Evolutionary conservation across 2,329 filamentous ascomycete species (phyloP).

Genomic region (Apiospora arundinis): DNA sequence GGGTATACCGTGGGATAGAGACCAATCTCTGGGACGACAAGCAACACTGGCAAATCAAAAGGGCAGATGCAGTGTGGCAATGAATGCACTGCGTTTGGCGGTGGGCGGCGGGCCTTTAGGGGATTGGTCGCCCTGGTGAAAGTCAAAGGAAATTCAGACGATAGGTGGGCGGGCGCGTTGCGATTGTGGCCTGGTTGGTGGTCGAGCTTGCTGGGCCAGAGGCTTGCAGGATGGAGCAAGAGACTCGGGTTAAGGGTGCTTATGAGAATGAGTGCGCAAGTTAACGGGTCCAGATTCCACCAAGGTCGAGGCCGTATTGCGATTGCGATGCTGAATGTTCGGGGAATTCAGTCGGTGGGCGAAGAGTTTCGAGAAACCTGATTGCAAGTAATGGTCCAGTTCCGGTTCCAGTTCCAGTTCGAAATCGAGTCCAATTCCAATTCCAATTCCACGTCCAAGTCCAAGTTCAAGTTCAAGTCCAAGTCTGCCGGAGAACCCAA

Average conservation of each 20-base stretch:
- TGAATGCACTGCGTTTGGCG: not conserved
- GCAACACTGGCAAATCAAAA: not conserved
- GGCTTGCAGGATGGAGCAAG: slow-evolving; percentile 7
- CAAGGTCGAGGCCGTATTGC: not conserved
- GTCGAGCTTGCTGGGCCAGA: not conserved
- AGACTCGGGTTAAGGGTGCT: not conserved
- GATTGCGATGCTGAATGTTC: not conserved
- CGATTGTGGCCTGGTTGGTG: slow-evolving; percentile 4
- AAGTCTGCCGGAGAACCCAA: not conserved
- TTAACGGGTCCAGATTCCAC: slow-evolving; percentile 14
- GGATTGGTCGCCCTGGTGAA: slow-evolving; percentile 9
- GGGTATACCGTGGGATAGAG: slow-evolving; percentile 7
- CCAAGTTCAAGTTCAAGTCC: not conserved
- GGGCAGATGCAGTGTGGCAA: not conserved
- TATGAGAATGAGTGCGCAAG: not conserved
- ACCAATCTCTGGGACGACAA: not conserved
- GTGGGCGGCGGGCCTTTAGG: not conserved
- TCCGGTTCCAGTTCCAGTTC: not conserved
- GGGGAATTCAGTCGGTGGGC: not conserved
- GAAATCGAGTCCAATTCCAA: not conserved
- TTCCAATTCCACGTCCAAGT: no score
- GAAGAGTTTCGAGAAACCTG: not conserved
- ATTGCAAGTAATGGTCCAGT: not conserved
- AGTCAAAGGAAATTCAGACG: slow-evolving; percentile 17
- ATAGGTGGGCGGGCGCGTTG: not conserved